Conservation (phyloP, 208 protist genomes). For the Trypanosoma vivax region DNA sequence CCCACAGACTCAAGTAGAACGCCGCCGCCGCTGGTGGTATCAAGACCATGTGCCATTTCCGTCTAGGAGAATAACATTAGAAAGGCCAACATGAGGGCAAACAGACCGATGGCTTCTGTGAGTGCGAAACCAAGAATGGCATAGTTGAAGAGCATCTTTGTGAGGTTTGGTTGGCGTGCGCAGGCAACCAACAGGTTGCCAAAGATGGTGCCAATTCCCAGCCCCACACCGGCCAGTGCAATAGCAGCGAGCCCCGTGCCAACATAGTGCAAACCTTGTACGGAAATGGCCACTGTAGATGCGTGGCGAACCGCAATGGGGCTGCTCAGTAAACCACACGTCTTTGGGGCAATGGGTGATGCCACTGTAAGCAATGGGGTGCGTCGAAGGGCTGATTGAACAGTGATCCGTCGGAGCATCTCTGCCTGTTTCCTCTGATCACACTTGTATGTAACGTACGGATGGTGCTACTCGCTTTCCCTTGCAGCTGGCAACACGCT, state of each 20-base stretch:
- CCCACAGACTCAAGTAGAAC: too few species aligned
- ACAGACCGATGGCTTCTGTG: conserved; percentile 75
- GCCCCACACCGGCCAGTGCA: conserved; percentile 64
- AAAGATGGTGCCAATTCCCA: conserved; percentile 74
- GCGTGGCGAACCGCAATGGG: conserved; percentile 28
- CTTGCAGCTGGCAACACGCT: too few species aligned
- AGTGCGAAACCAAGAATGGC: conserved; percentile 78
- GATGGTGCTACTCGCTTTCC: too few species aligned
- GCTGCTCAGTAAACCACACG: conserved; percentile 8
- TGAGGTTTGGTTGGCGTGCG: conserved; percentile 71
- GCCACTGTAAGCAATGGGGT: conserved; percentile 5
- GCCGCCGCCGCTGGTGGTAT: too few species aligned
- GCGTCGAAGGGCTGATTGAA: conserved; percentile 42
- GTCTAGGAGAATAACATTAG: conserved; percentile 78
- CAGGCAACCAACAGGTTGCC: conserved; percentile 52
- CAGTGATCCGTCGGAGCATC: conserved; percentile 72
- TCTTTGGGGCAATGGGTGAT: conserved; percentile 1
- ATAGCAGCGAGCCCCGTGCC: conserved; percentile 65
- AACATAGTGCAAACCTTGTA: conserved; percentile 68
- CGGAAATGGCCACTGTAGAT: conserved; percentile 58
- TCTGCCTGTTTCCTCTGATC: conserved; percentile 15
- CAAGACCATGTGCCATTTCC: too few species aligned
- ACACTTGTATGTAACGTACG: too few species aligned
- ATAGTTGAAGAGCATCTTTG: conserved; percentile 76
- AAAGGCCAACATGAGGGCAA: conserved; percentile 71